These are phyloP conservation scores for Phellinidium pouzarii DNA, from an alignment of 1,284 basidiomycete genomes.

Conservation along the genomic window DNA sequence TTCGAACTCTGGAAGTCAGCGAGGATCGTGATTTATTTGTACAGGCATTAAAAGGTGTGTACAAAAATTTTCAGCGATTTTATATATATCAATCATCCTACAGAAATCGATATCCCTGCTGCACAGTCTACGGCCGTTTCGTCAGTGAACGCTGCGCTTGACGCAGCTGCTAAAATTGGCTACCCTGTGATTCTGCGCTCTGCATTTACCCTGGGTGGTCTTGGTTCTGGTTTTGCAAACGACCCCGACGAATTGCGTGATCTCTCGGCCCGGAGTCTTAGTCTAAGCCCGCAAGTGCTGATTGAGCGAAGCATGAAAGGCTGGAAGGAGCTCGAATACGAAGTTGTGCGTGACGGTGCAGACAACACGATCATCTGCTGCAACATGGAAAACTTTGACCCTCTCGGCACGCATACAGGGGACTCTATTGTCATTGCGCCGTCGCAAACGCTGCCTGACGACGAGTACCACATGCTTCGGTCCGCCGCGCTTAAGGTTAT, in stretches of 20 bases:
- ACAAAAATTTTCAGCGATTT: neutral
- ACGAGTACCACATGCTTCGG: conserved; percentile 99
- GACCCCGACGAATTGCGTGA: conserved; percentile 94
- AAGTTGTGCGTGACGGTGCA: conserved; percentile 95
- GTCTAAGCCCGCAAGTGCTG: conserved; percentile 90
- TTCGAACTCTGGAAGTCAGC: conserved; percentile 89
- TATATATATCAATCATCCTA: conserved; percentile 11
- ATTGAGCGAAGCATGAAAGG: conserved; percentile 99
- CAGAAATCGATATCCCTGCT: conserved; percentile 97
- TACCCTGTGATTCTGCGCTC: conserved; percentile 98
- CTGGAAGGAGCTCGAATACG: conserved; percentile 99
- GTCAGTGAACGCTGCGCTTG: conserved; percentile 87
- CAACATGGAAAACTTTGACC: conserved; percentile 99
- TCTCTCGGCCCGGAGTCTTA: conserved; percentile 86
- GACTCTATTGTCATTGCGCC: conserved; percentile 99
- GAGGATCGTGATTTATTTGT: conserved; percentile 98
- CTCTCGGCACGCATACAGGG: conserved; percentile 98
- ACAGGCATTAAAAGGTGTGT: conserved; percentile 86
- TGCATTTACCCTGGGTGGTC: conserved; percentile 96
- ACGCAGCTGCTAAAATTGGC: conserved; percentile 86
- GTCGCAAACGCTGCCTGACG: conserved; percentile 95
- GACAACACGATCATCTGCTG: conserved; percentile 97
- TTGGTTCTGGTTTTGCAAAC: conserved; percentile 97
- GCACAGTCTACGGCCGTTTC: conserved; percentile 97
- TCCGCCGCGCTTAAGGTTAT: conserved; percentile 97